These are phyloP conservation scores for Salix koriyanagi DNA, from an alignment of 345 rosid species.

Conservation along the genomic window DNA sequence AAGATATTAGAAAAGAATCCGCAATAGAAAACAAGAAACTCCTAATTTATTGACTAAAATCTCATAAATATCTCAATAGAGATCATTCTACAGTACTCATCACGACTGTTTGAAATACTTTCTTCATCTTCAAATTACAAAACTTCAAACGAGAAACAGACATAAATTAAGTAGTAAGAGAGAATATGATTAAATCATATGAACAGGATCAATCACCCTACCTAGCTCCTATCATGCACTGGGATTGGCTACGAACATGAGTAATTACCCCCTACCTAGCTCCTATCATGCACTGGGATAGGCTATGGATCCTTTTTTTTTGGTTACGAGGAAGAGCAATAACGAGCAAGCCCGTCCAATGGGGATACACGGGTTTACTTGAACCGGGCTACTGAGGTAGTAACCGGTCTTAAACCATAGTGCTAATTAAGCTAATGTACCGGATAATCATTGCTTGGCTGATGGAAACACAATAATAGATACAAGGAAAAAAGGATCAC, in stretches of 20 bases:
- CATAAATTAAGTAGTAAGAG: background rate
- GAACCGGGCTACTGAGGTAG: background rate
- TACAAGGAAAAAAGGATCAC: slow-evolving; percentile 30
- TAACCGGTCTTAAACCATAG: slow-evolving; percentile 10
- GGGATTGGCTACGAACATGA: background rate
- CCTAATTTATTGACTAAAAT: too few relatives aligned
- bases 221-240: background rate
- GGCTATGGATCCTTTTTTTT: slow-evolving; percentile 2
- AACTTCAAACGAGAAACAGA: background rate
- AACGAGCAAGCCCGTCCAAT: background rate
- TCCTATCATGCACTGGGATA: background rate
- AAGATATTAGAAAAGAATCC: too few relatives aligned
- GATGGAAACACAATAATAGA: slow-evolving; percentile 55
- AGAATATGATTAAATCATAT: background rate
- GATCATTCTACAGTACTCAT: too few relatives aligned
- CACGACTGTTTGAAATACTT: too few relatives aligned
- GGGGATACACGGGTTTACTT: slow-evolving; percentile 1
- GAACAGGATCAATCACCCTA: background rate
- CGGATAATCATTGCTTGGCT: slow-evolving; percentile 49
- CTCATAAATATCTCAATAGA: too few relatives aligned
- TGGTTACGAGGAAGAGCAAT: slow-evolving; percentile 4
- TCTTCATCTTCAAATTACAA: too few relatives aligned
- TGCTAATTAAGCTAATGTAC: slow-evolving; percentile 28
- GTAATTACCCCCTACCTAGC: slow-evolving; percentile 3
- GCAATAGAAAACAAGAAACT: too few relatives aligned